These are phyloP conservation scores for Ogataea polymorpha DNA, from an alignment of 805 yeast genomes.

Conservation along the genomic window DNA sequence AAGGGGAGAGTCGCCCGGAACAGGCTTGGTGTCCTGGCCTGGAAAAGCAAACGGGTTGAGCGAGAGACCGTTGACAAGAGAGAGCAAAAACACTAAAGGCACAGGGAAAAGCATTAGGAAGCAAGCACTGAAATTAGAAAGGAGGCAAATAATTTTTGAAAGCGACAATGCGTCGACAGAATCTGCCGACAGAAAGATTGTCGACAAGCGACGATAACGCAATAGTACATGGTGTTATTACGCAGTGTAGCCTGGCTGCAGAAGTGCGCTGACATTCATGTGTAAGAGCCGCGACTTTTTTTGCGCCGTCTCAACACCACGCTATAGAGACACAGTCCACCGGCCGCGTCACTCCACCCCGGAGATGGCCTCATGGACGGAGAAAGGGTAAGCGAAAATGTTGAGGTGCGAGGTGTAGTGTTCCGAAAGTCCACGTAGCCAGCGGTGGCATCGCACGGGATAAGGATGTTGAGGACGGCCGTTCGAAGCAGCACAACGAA, in stretches of 20 bases:
- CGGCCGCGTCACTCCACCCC: slow-evolving; percentile 2
- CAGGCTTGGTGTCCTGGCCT: slow-evolving; percentile 50
- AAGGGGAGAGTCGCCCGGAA: slow-evolving; percentile 90
- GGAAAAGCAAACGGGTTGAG: slow-evolving; percentile 18
- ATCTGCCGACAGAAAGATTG: background rate
- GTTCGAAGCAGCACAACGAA: background rate
- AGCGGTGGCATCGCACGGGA: background rate
- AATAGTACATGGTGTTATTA: background rate
- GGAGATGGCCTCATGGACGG: slow-evolving; percentile 8
- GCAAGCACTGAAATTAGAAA: background rate
- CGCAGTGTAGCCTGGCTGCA: background rate
- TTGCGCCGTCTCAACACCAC: no score
- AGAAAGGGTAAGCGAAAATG: slow-evolving; percentile 6
- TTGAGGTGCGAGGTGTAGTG: slow-evolving; percentile 4
- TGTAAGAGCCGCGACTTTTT: no score
- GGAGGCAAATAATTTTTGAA: slow-evolving; percentile 1
- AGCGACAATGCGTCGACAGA: background rate
- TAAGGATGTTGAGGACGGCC: background rate
- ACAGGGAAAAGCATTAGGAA: slow-evolving; percentile 2
- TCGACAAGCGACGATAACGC: slow-evolving; percentile 1
- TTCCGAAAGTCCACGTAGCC: background rate
- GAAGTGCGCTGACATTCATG: background rate
- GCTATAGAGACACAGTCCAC: no score
- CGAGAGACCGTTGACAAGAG: slow-evolving; percentile 12
- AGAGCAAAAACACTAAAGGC: slow-evolving; percentile 1